Base-by-base conservation (phyloP, 2,329 filamentous ascomycete genomes). In the Paraphoma chrysanthemicola region DNA sequence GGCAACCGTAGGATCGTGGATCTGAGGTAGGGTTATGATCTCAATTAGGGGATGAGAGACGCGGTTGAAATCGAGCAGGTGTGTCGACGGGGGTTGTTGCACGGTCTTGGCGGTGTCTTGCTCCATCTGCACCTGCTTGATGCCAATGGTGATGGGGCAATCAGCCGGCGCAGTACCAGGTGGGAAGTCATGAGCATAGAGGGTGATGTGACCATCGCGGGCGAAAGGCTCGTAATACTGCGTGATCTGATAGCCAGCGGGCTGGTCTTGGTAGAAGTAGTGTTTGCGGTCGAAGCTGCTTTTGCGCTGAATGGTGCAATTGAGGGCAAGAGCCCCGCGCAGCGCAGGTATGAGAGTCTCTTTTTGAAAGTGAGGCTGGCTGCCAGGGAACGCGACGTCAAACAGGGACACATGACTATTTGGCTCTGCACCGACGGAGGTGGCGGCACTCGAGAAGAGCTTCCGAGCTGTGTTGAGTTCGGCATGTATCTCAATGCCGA, bases 211-310 rank as follows among this genome's bases (percentile, higher is more conserved):
- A 1, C 95, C 95, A 67, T 92, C 83, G 57, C 83, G 86, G 4
- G 86, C 87, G 64, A 88, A 88, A 0, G 87, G 86, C 81, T 83
- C 82, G 75, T 98, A 97, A 79, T 94, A 98, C 73, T 99, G 95
- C 1, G 95, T 99, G 61, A 99, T 96, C 77, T 99, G 95, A 77
- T 99, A 99, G 0, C 95, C 95, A 0, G 92, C 86, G 0, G 95
- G 95, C 77, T 99, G 95, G 76, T 99, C 95, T 86, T 95, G 96
- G 81, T 97, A 97, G 78, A 99, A 98, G 78, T 99, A 99, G 77
- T 99, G 95, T 76, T 99, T 99, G 62, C 95, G 85, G 77, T 99
- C 95, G 79, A 97, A 99, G 51, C 86, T 87, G 76, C 93, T 97
- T 66, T 86, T 83, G 1, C 79, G 81, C 72, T 96, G 90, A 50